These are phyloP conservation scores for Lentinula edodes DNA, from an alignment of 768 basidiomycete species.

Conservation along the genomic window DNA sequence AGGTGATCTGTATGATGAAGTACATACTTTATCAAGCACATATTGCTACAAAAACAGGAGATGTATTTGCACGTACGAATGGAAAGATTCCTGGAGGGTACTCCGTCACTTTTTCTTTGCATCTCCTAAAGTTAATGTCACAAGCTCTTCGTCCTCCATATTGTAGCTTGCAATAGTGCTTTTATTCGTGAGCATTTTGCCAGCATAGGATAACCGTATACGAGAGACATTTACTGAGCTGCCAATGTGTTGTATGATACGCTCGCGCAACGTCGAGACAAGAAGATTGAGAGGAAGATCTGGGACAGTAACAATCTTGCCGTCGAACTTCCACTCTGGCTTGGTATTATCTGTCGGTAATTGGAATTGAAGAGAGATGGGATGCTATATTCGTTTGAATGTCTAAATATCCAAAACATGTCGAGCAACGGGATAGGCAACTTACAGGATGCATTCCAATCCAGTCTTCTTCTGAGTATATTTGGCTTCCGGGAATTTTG, in stretches of 20 bases:
- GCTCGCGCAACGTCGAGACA: constrained; percentile 86
- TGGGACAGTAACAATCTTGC: constrained; percentile 66
- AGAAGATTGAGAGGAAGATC: constrained; percentile 82
- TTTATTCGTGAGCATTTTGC: constrained; percentile 84
- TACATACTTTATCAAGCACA: too few relatives aligned
- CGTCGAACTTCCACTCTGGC: constrained; percentile 92
- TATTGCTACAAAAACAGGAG: too few relatives aligned
- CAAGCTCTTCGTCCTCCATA: constrained; percentile 83
- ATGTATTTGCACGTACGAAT: too few relatives aligned
- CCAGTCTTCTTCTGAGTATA: constrained; percentile 90
- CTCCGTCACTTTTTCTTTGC: constrained; percentile 57
- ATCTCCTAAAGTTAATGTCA: constrained; percentile 74
- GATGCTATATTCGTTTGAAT: constrained; percentile 44
- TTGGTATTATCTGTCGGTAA: constrained; percentile 78
- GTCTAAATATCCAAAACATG: constrained; percentile 1
- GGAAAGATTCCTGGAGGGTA: too few relatives aligned
- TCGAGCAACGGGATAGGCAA: neutral
- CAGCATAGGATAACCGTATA: constrained; percentile 72
- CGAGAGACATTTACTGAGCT: constrained; percentile 76
- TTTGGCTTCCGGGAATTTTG: constrained; percentile 76
- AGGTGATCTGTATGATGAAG: too few relatives aligned
- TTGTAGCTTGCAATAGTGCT: constrained; percentile 84
- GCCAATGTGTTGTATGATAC: constrained; percentile 73
- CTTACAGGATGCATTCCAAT: constrained; percentile 80
- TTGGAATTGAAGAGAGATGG: constrained; percentile 81